Conservation (phyloP, 169 alveolate genomes). For the Babesia divergens region DNA sequence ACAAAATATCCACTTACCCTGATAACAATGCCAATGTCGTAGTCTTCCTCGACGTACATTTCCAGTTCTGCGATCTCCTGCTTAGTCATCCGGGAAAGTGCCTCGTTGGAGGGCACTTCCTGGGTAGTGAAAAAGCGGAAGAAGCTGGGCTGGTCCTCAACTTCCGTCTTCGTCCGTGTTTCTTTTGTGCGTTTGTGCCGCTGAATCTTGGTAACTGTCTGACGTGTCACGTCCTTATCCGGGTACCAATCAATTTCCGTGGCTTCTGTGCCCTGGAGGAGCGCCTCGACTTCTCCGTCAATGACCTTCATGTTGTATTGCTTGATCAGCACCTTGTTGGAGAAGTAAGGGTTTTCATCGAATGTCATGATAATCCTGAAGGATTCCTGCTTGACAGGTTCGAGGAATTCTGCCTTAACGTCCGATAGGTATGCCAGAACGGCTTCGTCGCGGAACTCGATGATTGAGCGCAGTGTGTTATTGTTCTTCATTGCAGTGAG, state of each 20-base stretch:
- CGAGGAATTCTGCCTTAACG: conserved; percentile 74
- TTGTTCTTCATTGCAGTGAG: conserved; percentile 76
- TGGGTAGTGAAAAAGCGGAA: conserved; percentile 76
- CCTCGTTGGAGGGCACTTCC: conserved; percentile 66
- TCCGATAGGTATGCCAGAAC: conserved; percentile 73
- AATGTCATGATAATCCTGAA: conserved; percentile 72
- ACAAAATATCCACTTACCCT: conserved; percentile 37
- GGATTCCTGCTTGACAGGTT: conserved; percentile 75
- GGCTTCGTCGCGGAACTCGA: conserved; percentile 76
- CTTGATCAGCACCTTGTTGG: conserved; percentile 70
- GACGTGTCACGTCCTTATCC: conserved; percentile 72
- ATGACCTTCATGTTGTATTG: conserved; percentile 78
- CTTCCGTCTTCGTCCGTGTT: conserved; percentile 70
- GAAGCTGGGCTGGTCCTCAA: conserved; percentile 78
- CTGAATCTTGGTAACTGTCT: conserved; percentile 73
- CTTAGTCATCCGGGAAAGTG: conserved; percentile 54
- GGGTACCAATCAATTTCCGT: conserved; percentile 77
- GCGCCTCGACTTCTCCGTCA: conserved; percentile 79
- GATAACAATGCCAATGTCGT: conserved; percentile 75
- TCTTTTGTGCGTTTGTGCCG: conserved; percentile 75
- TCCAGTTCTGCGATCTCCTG: conserved; percentile 76
- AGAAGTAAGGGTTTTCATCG: conserved; percentile 74
- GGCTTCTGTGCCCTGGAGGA: conserved; percentile 78
- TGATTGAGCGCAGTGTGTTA: conserved; percentile 71
- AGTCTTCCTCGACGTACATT: conserved; percentile 79